Evolutionary conservation across 768 basidiomycete species (phyloP).

Genomic region (Arthromyces matolae): DNA sequence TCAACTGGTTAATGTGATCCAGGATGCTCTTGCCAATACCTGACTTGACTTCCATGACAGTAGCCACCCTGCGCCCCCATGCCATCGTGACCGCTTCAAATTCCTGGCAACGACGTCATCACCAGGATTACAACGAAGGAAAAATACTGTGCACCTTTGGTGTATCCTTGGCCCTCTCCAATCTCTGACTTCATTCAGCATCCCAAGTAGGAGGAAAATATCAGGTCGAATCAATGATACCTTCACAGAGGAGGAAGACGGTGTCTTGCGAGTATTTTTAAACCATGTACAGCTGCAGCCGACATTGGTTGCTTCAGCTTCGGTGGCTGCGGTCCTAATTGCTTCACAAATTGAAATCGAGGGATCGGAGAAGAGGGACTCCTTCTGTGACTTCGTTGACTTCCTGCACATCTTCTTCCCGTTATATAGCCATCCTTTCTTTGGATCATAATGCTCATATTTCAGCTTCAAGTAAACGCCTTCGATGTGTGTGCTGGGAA

Average conservation of each 20-base stretch:
- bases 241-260: not conserved
- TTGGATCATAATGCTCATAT: too few species aligned
- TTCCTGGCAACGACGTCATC: not conserved
- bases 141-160: not conserved
- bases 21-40: not conserved
- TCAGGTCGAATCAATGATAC: not conserved
- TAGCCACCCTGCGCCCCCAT: conserved; percentile 10
- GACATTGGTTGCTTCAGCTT: too few species aligned
- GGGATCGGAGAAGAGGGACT: too few species aligned
- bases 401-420: too few species aligned
- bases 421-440: too few species aligned
- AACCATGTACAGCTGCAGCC: too few species aligned
- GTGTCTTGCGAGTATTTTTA: not conserved
- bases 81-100: not conserved
- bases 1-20: not conserved
- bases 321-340: too few species aligned
- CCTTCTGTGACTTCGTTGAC: too few species aligned
- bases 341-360: too few species aligned
- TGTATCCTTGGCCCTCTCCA: not conserved
- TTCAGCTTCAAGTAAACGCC: too few species aligned
- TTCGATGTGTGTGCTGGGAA: too few species aligned
- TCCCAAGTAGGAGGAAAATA: not conserved
- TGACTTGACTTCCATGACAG: conserved; percentile 5
- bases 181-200: not conserved
- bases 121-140: not conserved